Evolutionary conservation across 1,284 basidiomycete genomes (phyloP).

Genomic region (Wolfiporia cocos): DNA sequence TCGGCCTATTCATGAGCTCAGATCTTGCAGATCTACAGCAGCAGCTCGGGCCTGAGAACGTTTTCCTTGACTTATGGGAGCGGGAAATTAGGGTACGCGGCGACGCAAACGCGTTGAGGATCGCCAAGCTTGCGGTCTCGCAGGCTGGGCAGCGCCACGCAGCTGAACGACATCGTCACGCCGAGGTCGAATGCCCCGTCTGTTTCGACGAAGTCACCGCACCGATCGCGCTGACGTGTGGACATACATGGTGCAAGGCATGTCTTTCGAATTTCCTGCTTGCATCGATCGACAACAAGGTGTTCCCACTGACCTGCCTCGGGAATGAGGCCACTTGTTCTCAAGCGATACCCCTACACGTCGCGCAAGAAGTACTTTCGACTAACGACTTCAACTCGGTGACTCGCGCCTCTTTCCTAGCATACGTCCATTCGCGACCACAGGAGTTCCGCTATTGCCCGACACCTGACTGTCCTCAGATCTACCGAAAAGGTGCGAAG

Average conservation of each 20-base stretch:
- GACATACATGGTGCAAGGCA: slow-evolving; percentile 56
- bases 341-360: slow-evolving; percentile 41
- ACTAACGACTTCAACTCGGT: slow-evolving; percentile 46
- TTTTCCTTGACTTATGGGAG: slow-evolving; percentile 25
- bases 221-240: slow-evolving; percentile 50
- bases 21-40: slow-evolving; percentile 33
- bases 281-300: slow-evolving; percentile 46
- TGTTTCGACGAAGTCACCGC: slow-evolving; percentile 49
- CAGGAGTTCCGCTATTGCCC: slow-evolving; percentile 67
- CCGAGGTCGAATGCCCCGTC: slow-evolving; percentile 43
- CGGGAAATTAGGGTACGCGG: slow-evolving; percentile 30
- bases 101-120: slow-evolving; percentile 29
- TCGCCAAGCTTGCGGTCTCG: slow-evolving; percentile 34
- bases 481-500: slow-evolving; percentile 49
- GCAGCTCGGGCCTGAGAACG: slow-evolving; percentile 35
- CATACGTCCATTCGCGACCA: slow-evolving; percentile 48
- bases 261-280: slow-evolving; percentile 54
- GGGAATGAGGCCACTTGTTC: slow-evolving; percentile 53
- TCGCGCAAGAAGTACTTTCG: slow-evolving; percentile 43
- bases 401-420: slow-evolving; percentile 48
- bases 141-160: slow-evolving; percentile 26
- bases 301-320: slow-evolving; percentile 66
- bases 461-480: slow-evolving; percentile 65
- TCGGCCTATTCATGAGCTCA: slow-evolving; percentile 38
- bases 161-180: slow-evolving; percentile 12